These are phyloP conservation scores for Fusarium sublunatum DNA, from an alignment of 2,329 filamentous ascomycete species.

Conservation along the genomic window DNA sequence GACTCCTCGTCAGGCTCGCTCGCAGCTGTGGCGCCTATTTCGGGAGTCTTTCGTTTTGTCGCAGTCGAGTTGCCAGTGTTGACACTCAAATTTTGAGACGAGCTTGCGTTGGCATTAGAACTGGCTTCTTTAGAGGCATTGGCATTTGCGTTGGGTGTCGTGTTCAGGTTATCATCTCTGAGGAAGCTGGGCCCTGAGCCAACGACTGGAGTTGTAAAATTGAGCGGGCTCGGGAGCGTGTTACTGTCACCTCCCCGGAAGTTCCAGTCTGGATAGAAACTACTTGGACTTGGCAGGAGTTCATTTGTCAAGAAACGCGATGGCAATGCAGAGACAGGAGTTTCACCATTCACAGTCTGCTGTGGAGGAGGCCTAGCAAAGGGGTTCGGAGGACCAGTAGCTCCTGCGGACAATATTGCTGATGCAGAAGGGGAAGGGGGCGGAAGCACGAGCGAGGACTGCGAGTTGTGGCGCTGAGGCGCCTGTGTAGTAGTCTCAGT, in stretches of 20 bases:
- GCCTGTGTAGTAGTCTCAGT: constrained; percentile 68
- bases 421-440: constrained; percentile 92
- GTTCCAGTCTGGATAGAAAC: constrained; percentile 93
- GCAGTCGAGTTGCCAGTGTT: constrained; percentile 37
- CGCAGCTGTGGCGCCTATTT: constrained; percentile 56
- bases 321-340: constrained; percentile 92
- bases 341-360: constrained; percentile 65
- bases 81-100: constrained; percentile 38
- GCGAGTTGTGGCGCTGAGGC: constrained; percentile 64
- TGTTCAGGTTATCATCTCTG: constrained; percentile 61
- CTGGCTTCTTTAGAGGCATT: constrained; percentile 13
- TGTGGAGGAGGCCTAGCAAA: constrained; percentile 90
- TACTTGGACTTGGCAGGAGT: constrained; percentile 88
- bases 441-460: constrained; percentile 81
- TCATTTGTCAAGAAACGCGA: constrained; percentile 91
- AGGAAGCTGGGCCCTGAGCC: constrained; percentile 72
- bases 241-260: constrained; percentile 79
- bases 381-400: constrained; percentile 91
- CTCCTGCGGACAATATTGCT: constrained; percentile 87
- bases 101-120: constrained; percentile 19
- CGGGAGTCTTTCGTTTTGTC: constrained; percentile 69
- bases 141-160: constrained; percentile 29
- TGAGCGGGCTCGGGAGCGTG: constrained; percentile 90
- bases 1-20: constrained; percentile 56
- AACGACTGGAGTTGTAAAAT: constrained; percentile 85